Percentiles rank a stretch among this genome's conserved stretches.
Evolutionary conservation across 2,329 filamentous ascomycete species (phyloP).

Genomic region (Apiospora kogelbergensis): DNA sequence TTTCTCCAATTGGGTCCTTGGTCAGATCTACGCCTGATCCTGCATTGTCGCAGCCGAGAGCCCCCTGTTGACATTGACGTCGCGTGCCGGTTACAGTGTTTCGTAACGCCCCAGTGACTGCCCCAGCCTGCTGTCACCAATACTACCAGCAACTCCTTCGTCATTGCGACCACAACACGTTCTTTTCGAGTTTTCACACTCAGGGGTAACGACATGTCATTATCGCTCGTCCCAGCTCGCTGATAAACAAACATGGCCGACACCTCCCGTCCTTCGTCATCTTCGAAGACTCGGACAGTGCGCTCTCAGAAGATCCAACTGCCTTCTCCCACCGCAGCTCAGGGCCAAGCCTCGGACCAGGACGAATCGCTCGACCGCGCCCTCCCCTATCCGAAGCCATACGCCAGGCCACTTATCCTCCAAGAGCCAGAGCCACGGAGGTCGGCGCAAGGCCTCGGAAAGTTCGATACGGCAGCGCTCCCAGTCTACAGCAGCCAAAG

Average conservation of each 20-base stretch:
- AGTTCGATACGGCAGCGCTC: constrained; percentile 54
- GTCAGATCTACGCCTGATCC: neutral
- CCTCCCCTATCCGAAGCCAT: constrained; percentile 51
- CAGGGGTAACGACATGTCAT: constrained; percentile 5
- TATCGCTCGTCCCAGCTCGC: neutral
- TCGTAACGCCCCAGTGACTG: neutral
- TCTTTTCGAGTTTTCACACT: neutral
- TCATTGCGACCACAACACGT: neutral
- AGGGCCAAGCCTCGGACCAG: constrained; percentile 29
- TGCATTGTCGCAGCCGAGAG: neutral
- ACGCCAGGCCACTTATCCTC: constrained; percentile 62
- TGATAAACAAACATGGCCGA: constrained; percentile 28
- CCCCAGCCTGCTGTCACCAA: neutral
- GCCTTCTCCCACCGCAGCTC: constrained; percentile 34
- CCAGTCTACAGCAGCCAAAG: constrained; percentile 43
- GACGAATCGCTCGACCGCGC: constrained; percentile 36
- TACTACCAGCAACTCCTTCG: neutral
- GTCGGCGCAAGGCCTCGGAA: constrained; percentile 51
- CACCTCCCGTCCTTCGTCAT: constrained; percentile 29
- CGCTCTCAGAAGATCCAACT: constrained; percentile 54
- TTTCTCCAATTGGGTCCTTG: neutral
- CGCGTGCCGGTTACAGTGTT: constrained; percentile 3
- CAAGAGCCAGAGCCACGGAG: constrained; percentile 47
- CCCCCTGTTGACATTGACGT: constrained; percentile 7
- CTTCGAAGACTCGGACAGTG: constrained; percentile 44